phyloP scores from a whole-genome alignment of 2,329 filamentous ascomycete species.

The Colletotrichum chlorophyti region DNA sequence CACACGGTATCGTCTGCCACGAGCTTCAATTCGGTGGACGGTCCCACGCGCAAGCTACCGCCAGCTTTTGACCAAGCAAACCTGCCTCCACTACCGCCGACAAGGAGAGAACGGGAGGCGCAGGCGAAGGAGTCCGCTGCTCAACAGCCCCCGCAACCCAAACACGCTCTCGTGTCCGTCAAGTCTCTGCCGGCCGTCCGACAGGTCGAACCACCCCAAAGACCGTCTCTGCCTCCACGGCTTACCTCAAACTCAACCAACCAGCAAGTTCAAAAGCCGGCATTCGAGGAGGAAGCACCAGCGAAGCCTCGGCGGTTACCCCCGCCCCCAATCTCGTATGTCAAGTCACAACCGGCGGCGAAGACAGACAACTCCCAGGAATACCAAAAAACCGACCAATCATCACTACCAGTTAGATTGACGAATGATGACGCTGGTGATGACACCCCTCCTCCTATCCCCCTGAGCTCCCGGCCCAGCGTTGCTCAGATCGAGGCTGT shows the following conservation, averaged over 20 bases:
- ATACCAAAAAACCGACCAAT: constrained; percentile 24
- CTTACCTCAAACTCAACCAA: constrained; percentile 57
- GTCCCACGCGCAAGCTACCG: constrained; percentile 56
- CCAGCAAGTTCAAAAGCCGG: constrained; percentile 16
- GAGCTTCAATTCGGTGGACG: constrained; percentile 53
- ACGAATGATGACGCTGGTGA: not conserved
- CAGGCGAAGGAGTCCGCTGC: constrained; percentile 39
- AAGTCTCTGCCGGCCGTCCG: constrained; percentile 47
- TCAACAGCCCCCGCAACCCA: constrained; percentile 31
- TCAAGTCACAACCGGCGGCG: constrained; percentile 18
- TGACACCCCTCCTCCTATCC: constrained; percentile 58
- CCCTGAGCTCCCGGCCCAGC: constrained; percentile 58
- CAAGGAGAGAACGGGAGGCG: constrained; percentile 60
- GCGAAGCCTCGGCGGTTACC: constrained; percentile 24
- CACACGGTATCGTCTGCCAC: constrained; percentile 53
- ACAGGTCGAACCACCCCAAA: constrained; percentile 38
- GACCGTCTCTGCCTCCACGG: constrained; percentile 55
- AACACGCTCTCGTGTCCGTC: constrained; percentile 42
- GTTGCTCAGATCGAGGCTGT: constrained; percentile 56
- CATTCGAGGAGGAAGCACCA: constrained; percentile 13
- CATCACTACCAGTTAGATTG: constrained; percentile 26
- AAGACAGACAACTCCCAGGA: constrained; percentile 31
- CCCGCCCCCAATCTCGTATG: constrained; percentile 19
- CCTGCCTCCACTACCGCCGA: constrained; percentile 64
- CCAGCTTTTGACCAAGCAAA: constrained; percentile 63